Evolutionary conservation across 257 asterid species (phyloP), one percentile per base, ranked within the genome.

Genomic region (Vinca minor): DNA sequence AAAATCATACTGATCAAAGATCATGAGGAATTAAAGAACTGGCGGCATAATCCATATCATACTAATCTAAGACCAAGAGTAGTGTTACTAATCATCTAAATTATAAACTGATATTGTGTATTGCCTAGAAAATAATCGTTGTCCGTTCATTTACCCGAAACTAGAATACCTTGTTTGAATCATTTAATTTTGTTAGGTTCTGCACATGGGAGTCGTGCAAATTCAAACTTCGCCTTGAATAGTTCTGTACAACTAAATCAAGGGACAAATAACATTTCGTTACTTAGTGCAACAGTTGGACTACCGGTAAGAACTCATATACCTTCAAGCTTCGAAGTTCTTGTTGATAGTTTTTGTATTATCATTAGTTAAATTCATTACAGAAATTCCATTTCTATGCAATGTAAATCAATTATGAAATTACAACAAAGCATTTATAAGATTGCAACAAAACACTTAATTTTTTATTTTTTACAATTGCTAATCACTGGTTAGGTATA

Each of bases 271-370:
- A 81, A 75, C 50, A 79, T 91, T 62, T 84, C 98, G 28, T 69
- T 91, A 79, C 83, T 91, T 15, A 88, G 98, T 73, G 76, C 63
- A 60, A 86, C 77, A 75, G 88, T 91, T 76, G 98, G 96, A 39
- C 58, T 86, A 59, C 96, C 92, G 74, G 98, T 91, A 85, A 17
- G 28, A 14, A 15, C 21, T 59, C 1, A 57, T 23, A 26, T 31
- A 56, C 10, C 5, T 3, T 29, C 36, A 0, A 8, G 4, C 44
- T 11, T 0, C 13, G 18, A 41, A 10, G 2, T 41, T 1, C 18
- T 18, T 11, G 8, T 13, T 11, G 13, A 2, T 41, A 41, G 13
- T 41, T 1, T 39, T 13, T 10, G 1, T 38, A 2, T 26, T 18
- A 58, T 32, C 21, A 17, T 17, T 9, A 23, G 61, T 53, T 12